Evolutionary conservation across 331 rosid species (phyloP), one percentile per base, ranked within the genome.

Genomic region (Quercus lobata): DNA sequence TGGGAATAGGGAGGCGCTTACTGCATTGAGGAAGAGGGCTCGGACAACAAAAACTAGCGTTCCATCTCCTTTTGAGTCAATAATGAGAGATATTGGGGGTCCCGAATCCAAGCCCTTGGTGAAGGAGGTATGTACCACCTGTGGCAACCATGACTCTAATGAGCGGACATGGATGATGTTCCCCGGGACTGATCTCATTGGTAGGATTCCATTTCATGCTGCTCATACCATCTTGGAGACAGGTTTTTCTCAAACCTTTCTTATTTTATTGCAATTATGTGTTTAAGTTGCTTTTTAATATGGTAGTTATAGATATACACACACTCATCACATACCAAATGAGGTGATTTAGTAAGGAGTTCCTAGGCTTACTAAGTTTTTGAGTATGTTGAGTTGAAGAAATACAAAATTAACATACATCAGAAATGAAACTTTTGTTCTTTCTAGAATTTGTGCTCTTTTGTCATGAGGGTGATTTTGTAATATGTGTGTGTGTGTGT

Each of bases 151-250:
- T 80, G 93, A 93, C 76, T 82, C 91, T 46, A 73, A 73, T 76
- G 96, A 93, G 85, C 80, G 78, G 74, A 90, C 94, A 0, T 90
- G 97, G 97, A 89, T 87, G 96, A 86, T 87, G 87, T 95, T 95
- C 86, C 93, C 89, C 0, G 98, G 98, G 85, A 90, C 91, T 44
- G 94, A 93, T 87, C 60, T 93, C 82, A 93, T 91, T 81, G 89
- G 92, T 54, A 84, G 92, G 81, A 72, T 95, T 75, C 98, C 99
- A 21, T 93, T 95, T 81, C 99, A 95, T 88, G 98, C 92, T 34
- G 85, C 96, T 75, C 98, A 95, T 78, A 83, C 92, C 71, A 83
- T 93, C 73, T 80, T 91, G 87, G 97, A 93, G 86, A 83, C 89
- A 84, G 97, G 97, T 93, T 73, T 7, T 75, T 37, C 57, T 79